Base-by-base conservation (phyloP, 371 early-diverging fungal genomes). In the Mucor indicus region DNA sequence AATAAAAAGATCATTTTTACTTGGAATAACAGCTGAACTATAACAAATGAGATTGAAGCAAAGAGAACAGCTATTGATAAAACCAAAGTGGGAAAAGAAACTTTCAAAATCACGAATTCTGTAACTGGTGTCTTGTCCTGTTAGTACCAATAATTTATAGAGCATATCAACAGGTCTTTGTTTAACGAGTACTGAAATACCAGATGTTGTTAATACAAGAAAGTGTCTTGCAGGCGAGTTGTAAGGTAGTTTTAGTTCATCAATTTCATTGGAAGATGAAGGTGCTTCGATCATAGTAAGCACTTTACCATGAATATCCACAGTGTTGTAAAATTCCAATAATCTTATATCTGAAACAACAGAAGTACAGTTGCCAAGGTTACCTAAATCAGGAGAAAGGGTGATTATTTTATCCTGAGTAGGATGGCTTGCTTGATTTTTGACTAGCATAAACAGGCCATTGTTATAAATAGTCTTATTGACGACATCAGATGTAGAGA, bases 121-220 rank as follows among this genome's bases (percentile, higher is more conserved):
- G 4, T 64, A 43, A 4, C 56, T 19, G 15, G 48, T 44, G 29
- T 60, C 54, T 11, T 13, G 13, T 6, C 30, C 22, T 16, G 37
- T 37, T 20, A 5, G 52, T 3, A 48, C 41, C 23, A 86, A 38
- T 12, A 88, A 52, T 21, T 71, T 69, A 22, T 80, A 72, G 12
- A 92, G 55, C 61, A 85, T 73, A 55, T 92, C 92, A 9, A 90
- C 77, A 15, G 93, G 93, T 21, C 92, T 74, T 40, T 83, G 87
- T 64, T 91, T 85, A 23, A 64, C 57, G 11, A 88, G 63, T 13
- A 89, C 60, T 8, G 66, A 67, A 24, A 90, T 58, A 3, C 90
- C 92, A 17, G 81, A 69, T 35, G 91, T 90, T 4, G 95, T 90
- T 39, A 93, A 69, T 9, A 91, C 78, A 4, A 87, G 67, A 60